A percentile compares a stretch with the other conserved stretches of the same genome.
Conservation (phyloP, 2,329 filamentous ascomycete species). For the Colletotrichum horii region DNA sequence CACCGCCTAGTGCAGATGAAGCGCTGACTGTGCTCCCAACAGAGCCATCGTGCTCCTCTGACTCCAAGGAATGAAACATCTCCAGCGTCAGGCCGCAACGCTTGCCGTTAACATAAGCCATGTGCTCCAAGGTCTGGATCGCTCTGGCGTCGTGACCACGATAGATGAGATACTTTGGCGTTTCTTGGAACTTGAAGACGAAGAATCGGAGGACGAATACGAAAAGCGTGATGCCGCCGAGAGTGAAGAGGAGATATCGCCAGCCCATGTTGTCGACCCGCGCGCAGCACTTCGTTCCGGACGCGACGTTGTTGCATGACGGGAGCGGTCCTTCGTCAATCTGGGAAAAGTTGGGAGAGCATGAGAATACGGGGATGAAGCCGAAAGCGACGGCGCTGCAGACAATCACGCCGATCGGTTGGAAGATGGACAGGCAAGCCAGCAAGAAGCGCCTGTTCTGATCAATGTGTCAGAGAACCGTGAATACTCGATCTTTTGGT, state of each 20-base stretch:
- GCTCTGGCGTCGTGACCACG: conserved; percentile 58
- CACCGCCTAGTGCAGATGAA: conserved; percentile 9
- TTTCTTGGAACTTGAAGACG: conserved; percentile 62
- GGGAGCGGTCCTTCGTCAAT: conserved; percentile 37
- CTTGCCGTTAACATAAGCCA: conserved; percentile 54
- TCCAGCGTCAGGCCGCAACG: conserved; percentile 2
- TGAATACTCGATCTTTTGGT: fast-evolving
- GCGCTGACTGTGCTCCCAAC: conserved; percentile 22
- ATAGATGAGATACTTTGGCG: conserved; percentile 62
- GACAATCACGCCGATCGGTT: conserved; percentile 59
- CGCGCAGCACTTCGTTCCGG: conserved; percentile 33
- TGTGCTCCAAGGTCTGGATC: conserved; percentile 57
- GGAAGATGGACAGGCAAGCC: conserved; percentile 58
- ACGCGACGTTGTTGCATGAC: conserved; percentile 43
- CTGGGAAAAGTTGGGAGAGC: conserved; percentile 55
- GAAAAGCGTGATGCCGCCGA: conserved; percentile 58
- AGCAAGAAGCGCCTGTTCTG: conserved; percentile 54
- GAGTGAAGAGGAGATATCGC: conserved; percentile 60
- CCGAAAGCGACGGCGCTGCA: conserved; percentile 56
- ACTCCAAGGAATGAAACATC: conserved; percentile 16
- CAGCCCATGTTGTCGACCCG: conserved; percentile 59
- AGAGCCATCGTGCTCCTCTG: conserved; percentile 21
- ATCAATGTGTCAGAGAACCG: background rate
- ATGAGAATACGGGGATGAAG: conserved; percentile 56
- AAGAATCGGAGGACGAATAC: conserved; percentile 62